Evolutionary conservation across 2,329 filamentous ascomycete species (phyloP).

Genomic region (Sphaerulina vaccinii): DNA sequence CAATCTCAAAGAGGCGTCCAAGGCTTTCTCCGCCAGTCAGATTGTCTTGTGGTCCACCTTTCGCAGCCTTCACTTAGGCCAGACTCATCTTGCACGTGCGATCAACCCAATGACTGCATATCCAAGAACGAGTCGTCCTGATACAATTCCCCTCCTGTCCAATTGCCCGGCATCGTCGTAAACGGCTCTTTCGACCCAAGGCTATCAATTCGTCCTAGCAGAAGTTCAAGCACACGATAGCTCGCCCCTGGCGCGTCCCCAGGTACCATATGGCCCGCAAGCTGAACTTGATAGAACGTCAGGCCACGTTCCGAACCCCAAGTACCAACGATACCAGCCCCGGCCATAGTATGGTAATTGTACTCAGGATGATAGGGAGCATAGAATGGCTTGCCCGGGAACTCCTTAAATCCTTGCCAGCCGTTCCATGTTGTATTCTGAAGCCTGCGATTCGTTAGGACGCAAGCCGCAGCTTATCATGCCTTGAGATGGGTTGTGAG

Average conservation of each 20-base stretch:
- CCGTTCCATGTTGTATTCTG: constrained; percentile 38
- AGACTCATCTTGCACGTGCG: too few relatives aligned
- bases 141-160: neutral
- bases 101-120: too few relatives aligned
- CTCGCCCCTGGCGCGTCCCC: constrained; percentile 46
- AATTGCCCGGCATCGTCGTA: neutral
- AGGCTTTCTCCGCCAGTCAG: too few relatives aligned
- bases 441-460: too few relatives aligned
- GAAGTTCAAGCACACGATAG: constrained; percentile 44
- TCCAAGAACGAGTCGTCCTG: neutral
- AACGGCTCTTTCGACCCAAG: constrained; percentile 6
- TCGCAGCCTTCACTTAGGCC: too few relatives aligned
- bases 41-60: too few relatives aligned
- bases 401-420: constrained; percentile 30
- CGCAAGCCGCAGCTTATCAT: too few relatives aligned
- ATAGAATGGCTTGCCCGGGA: constrained; percentile 26
- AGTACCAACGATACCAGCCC: constrained; percentile 13
- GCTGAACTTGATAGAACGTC: constrained; percentile 31
- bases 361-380: constrained; percentile 24
- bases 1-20: too few relatives aligned
- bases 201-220: constrained; percentile 41
- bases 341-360: neutral
- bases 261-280: constrained; percentile 33
- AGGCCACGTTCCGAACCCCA: constrained; percentile 31
- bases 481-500: too few relatives aligned